phyloP scores from a whole-genome alignment of 2,329 filamentous ascomycete genomes.

The Aspergillus cejpii region DNA sequence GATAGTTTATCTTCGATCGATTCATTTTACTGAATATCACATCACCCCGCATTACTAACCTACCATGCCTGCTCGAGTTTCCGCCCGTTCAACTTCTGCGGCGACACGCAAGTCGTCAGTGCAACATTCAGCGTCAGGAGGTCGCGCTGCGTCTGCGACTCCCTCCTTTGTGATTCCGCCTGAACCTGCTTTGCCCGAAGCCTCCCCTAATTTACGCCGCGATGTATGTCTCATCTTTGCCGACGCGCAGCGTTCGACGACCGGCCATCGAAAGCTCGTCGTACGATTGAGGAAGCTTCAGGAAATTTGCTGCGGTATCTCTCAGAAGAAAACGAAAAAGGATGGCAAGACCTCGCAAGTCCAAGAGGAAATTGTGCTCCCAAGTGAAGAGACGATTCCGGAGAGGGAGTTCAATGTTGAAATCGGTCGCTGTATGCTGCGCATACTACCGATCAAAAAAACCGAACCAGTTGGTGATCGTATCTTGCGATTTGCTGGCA shows the following conservation, averaged over 20 bases:
- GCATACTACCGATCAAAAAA: slow-evolving; percentile 84
- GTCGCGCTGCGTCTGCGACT: slow-evolving; percentile 59
- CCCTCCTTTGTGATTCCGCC: slow-evolving; percentile 51
- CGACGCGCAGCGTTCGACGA: slow-evolving; percentile 81
- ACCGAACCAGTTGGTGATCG: slow-evolving; percentile 82
- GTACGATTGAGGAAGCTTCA: slow-evolving; percentile 86
- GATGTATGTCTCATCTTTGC: slow-evolving; percentile 67
- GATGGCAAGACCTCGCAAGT: slow-evolving; percentile 44
- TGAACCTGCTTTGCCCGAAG: slow-evolving; percentile 46
- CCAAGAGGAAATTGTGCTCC: slow-evolving; percentile 42
- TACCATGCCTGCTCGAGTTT: slow-evolving; percentile 38
- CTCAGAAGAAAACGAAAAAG: slow-evolving; percentile 34
- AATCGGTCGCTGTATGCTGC: slow-evolving; percentile 71
- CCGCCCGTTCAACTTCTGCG: slow-evolving; percentile 34
- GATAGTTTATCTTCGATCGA: slow-evolving; percentile 5
- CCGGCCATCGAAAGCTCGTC: slow-evolving; percentile 81
- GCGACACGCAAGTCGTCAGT: slow-evolving; percentile 37
- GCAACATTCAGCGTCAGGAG: slow-evolving; percentile 76
- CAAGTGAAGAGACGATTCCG: slow-evolving; percentile 60
- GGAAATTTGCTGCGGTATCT: slow-evolving; percentile 65
- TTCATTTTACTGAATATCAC: slow-evolving; percentile 1
- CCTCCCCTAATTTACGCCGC: slow-evolving; percentile 55
- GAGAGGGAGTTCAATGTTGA: slow-evolving; percentile 85
- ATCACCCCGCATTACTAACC: slow-evolving; percentile 15
- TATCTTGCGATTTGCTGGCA: slow-evolving; percentile 75